Percentiles rank a stretch among this genome's conserved stretches.
phyloP scores from a whole-genome alignment of 768 basidiomycete genomes.

The Obba rivulosa region DNA sequence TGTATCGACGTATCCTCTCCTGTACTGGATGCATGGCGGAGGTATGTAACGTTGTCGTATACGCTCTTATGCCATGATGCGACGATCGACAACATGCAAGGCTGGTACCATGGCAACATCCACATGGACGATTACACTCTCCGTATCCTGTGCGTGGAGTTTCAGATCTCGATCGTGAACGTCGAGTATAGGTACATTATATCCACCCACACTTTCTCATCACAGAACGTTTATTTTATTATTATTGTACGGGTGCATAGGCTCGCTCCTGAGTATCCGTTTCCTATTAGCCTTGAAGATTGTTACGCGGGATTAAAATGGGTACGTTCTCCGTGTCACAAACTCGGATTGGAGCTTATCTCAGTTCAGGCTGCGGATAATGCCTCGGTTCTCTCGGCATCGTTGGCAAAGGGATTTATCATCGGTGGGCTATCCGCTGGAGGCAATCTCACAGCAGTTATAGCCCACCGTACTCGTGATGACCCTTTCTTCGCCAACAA shows the following conservation, averaged over 20 bases:
- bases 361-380: constrained; percentile 1
- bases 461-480: constrained; percentile 16
- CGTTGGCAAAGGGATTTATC: constrained; percentile 15
- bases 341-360: too few relatives aligned
- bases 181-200: constrained; percentile 10
- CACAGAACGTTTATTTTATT: neutral
- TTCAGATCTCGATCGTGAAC: constrained; percentile 15
- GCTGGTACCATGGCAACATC: constrained; percentile 6
- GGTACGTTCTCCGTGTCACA: constrained; percentile 6
- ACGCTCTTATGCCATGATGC: neutral
- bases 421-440: constrained; percentile 20
- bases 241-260: constrained; percentile 4
- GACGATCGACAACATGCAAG: constrained; percentile 3
- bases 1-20: constrained; percentile 5
- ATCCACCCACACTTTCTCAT: too few relatives aligned
- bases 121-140: constrained; percentile 19
- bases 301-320: constrained; percentile 20
- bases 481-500: constrained; percentile 15
- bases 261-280: constrained; percentile 22
- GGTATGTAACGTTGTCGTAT: neutral
- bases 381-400: constrained; percentile 3
- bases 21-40: constrained; percentile 13
- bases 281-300: constrained; percentile 18
- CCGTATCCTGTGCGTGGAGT: constrained; percentile 10
- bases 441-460: constrained; percentile 13